A percentile compares a stretch with the other conserved stretches of the same genome.
Evolutionary conservation across 2,329 filamentous ascomycete species (phyloP).

Genomic region (Pyricularia sp.): DNA sequence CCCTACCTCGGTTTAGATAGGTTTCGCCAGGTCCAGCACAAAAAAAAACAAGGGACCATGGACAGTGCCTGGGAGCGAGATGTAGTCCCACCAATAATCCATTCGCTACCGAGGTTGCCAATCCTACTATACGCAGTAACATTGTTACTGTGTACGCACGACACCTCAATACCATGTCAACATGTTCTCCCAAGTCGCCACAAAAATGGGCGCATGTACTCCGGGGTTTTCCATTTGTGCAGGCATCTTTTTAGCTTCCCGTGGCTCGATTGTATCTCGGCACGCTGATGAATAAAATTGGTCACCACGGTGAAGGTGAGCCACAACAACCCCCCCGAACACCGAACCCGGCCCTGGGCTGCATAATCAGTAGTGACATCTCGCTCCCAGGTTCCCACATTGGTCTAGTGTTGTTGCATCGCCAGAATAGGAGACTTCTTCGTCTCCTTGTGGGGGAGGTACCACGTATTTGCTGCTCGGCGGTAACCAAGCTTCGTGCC

Average conservation of each 20-base stretch:
- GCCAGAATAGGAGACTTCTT: neutral
- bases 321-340: too few relatives aligned
- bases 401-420: neutral
- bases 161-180: too few relatives aligned
- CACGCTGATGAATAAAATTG: neutral
- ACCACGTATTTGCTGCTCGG: too few relatives aligned
- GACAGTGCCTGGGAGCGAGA: neutral
- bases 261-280: too few relatives aligned
- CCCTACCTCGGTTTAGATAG: neutral
- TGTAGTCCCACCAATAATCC: neutral
- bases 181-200: neutral
- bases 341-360: neutral
- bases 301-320: neutral
- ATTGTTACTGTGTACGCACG: neutral
- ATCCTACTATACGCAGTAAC: neutral
- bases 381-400: neutral
- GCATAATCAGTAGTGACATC: too few relatives aligned
- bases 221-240: neutral
- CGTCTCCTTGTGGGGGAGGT: neutral
- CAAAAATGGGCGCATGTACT: neutral
- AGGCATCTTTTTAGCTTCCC: neutral
- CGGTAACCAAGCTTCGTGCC: neutral
- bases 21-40: neutral
- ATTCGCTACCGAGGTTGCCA: neutral
- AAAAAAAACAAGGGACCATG: neutral